Conservation (phyloP, 257 asterid genomes). For the Solanum virginianum region DNA sequence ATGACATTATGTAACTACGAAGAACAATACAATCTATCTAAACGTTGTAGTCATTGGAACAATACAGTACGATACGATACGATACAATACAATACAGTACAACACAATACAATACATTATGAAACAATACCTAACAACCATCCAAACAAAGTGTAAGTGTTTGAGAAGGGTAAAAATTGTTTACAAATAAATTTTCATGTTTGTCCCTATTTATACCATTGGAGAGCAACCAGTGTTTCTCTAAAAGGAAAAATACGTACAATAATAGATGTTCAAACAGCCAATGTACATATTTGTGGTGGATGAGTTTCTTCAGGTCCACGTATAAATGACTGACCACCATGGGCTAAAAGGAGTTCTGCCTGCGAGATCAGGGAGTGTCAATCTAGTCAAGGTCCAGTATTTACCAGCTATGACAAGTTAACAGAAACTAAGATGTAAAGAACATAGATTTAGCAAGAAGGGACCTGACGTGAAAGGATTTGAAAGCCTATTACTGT, state of each 20-base stretch:
- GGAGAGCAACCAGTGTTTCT: neutral
- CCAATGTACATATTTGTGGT: neutral
- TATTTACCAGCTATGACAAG: neutral
- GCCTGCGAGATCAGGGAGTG: neutral
- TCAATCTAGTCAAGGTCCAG: neutral
- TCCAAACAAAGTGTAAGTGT: too few relatives aligned
- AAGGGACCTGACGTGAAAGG: neutral
- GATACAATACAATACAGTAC: too few relatives aligned
- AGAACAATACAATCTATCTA: too few relatives aligned
- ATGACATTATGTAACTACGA: too few relatives aligned
- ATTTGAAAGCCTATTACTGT: neutral
- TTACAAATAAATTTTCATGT: neutral
- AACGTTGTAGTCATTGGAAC: too few relatives aligned
- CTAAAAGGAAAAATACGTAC: neutral
- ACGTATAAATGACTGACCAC: neutral
- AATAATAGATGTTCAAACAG: neutral
- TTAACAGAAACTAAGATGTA: neutral
- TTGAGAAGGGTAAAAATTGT: neutral
- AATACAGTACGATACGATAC: too few relatives aligned
- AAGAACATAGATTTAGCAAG: neutral
- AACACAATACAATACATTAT: too few relatives aligned
- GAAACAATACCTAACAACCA: too few relatives aligned
- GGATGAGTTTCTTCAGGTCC: neutral
- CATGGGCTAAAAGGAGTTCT: neutral
- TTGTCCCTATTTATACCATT: neutral